Conservation (phyloP, 441 rosid genomes). For the Corymbia calophylla region DNA sequence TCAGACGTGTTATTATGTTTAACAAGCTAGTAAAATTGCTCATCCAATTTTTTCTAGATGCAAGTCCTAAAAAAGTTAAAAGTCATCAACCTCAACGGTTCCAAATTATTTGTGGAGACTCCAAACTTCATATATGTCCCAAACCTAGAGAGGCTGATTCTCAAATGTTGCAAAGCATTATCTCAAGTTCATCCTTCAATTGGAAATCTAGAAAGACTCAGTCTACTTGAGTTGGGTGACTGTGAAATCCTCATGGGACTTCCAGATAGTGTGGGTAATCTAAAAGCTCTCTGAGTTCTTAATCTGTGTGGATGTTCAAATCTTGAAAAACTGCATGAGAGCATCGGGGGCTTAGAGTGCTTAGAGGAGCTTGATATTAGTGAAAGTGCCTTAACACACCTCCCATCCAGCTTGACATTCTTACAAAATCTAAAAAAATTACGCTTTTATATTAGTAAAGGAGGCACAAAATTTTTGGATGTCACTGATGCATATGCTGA, state of each 20-base stretch:
- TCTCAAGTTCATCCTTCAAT: conserved; percentile 7
- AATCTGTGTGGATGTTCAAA: background rate
- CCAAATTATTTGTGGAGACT: conserved; percentile 1
- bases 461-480: too few species aligned
- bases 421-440: too few species aligned
- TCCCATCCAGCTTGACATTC: background rate
- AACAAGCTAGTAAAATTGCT: background rate
- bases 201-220: background rate
- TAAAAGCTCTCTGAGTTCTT: conserved; percentile 20
- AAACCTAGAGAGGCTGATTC: conserved; percentile 18
- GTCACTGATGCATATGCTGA: too few species aligned
- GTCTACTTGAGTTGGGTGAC: conserved; percentile 11
- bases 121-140: conserved; percentile 19
- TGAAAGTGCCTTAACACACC: background rate
- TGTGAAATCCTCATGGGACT: conserved; percentile 18
- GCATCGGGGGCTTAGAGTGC: background rate
- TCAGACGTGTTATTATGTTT: fast-evolving
- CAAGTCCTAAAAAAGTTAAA: conserved; percentile 14
- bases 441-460: too few species aligned
- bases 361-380: background rate
- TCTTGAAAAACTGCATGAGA: background rate
- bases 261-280: conserved; percentile 6
- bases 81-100: conserved; percentile 20
- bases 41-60: background rate
- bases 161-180: conserved; percentile 9